Base-by-base conservation (phyloP, 2,329 filamentous ascomycete genomes). In the Aspergillus nomiae region DNA sequence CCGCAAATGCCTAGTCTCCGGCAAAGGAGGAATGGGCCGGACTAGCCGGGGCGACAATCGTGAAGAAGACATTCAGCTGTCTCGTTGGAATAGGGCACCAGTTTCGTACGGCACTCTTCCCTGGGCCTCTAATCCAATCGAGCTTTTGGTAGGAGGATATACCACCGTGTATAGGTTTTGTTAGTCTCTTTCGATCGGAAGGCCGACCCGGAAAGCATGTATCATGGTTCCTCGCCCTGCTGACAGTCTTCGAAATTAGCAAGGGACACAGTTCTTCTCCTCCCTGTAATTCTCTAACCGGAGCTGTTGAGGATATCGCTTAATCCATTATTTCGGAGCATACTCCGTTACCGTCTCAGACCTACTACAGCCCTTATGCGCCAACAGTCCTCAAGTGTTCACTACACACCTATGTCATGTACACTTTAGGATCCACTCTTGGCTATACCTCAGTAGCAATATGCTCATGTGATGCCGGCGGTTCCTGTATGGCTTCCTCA, bases 301-400 rank as follows among this genome's bases (percentile, higher is more conserved):
- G 32, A 55, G 2, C 32, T 38, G 30, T 38, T 41, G 32, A 24
- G 21, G 11, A 19, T 26, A 41, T 19, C n/a, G 32, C 28, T 11
- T 32, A 51, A 32, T 30, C 19, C 48, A 51, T 11, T 34, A 32
- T 16, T 32, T 64, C 67, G 65, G 67, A 67, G 65, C 45, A 51
- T 57, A 19, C 65, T 69, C 67, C 67, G 63, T 63, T 46, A 38
- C 6, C 30, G 53, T 32, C 38, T 45, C 21, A 63, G 45, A 50
- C 41, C 56, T 61, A 58, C 48, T 45, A 50, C 51, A 16, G 32
- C 4, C 21, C 43, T 46, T 46, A 14, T 24, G 14, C 10, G 51
- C 24, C 28, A 55, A 38, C 14, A 26, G n/a, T 11, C 32, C n/a
- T 26, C 34, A 38, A 24, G 21, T 19, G 34, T 38, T 26, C n/a